A percentile compares a stretch with the other conserved stretches of the same genome.
Evolutionary conservation across 179 eudicot species (phyloP).

Genomic region (Beta lomatogona): DNA sequence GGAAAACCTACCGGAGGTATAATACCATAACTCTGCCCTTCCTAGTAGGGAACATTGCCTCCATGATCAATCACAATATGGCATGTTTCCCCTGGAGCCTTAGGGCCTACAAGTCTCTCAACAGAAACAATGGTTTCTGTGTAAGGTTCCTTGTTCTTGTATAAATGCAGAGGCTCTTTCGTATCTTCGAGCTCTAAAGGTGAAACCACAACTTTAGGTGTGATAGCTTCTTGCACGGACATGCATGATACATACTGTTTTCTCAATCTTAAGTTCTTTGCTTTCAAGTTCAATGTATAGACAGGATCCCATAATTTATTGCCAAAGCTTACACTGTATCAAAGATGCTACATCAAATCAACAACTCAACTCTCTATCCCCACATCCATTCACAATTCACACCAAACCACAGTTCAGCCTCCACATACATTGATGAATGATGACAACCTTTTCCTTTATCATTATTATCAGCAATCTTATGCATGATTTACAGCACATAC

Average conservation of each 20-base stretch:
- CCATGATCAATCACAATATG: constrained; percentile 90
- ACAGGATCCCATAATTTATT: constrained; percentile 51
- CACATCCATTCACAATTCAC: no score
- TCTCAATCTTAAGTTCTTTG: constrained; percentile 41
- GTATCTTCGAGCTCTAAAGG: constrained; percentile 70
- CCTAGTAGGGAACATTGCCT: constrained; percentile 95
- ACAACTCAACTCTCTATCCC: no score
- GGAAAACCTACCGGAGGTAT: constrained; percentile 79
- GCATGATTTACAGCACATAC: background rate
- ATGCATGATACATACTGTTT: constrained; percentile 54
- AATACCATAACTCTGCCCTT: constrained; percentile 93
- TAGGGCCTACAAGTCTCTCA: constrained; percentile 87
- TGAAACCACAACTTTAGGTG: constrained; percentile 64
- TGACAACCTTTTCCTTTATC: background rate
- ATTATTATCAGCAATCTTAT: background rate
- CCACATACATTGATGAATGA: no score
- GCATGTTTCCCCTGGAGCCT: constrained; percentile 95
- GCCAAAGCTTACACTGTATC: constrained; percentile 40
- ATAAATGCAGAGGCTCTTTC: constrained; percentile 73
- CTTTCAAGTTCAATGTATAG: constrained; percentile 41
- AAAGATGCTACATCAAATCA: no score
- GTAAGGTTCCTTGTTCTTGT: constrained; percentile 83
- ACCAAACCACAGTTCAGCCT: no score
- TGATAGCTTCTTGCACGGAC: constrained; percentile 76
- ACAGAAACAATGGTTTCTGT: constrained; percentile 85